phyloP scores from a whole-genome alignment of 768 basidiomycete genomes.

The Phaeotremella skinneri region DNA sequence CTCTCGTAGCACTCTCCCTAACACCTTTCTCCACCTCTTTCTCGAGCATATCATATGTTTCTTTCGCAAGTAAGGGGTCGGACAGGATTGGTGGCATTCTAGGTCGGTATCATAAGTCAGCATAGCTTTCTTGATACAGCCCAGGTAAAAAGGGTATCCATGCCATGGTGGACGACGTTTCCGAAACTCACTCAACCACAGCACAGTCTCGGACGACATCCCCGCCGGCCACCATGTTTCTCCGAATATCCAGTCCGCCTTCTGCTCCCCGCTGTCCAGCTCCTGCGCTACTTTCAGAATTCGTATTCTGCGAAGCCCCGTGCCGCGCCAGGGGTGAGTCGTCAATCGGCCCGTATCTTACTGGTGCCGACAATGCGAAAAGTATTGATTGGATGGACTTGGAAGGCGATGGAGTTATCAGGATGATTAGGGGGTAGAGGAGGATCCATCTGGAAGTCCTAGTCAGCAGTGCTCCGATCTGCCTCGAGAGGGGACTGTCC shows the following conservation, averaged over 20 bases:
- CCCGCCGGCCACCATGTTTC: slow-evolving; percentile 33
- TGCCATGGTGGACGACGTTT: neutral
- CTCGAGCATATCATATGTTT: slow-evolving; percentile 38
- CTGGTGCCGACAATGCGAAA: slow-evolving; percentile 63
- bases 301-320: neutral
- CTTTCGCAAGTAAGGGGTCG: slow-evolving; percentile 31
- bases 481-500: neutral
- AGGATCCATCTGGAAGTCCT: slow-evolving; percentile 63
- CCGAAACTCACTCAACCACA: slow-evolving; percentile 36
- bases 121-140: neutral
- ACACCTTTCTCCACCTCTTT: slow-evolving; percentile 39
- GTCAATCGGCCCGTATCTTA: slow-evolving; percentile 28
- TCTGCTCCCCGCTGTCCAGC: no score
- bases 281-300: neutral
- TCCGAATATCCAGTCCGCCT: slow-evolving; percentile 12
- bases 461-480: slow-evolving; percentile 2
- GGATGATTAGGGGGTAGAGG: slow-evolving; percentile 64
- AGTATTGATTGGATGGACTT: slow-evolving; percentile 72
- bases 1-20: slow-evolving; percentile 14
- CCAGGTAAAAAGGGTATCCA: neutral
- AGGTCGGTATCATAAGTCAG: neutral
- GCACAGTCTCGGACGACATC: slow-evolving; percentile 43
- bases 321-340: slow-evolving; percentile 2
- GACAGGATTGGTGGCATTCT: slow-evolving; percentile 37
- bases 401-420: slow-evolving; percentile 67